Evolutionary conservation across 2,329 filamentous ascomycete species (phyloP).

Genomic region (Incumbomyces lentus): DNA sequence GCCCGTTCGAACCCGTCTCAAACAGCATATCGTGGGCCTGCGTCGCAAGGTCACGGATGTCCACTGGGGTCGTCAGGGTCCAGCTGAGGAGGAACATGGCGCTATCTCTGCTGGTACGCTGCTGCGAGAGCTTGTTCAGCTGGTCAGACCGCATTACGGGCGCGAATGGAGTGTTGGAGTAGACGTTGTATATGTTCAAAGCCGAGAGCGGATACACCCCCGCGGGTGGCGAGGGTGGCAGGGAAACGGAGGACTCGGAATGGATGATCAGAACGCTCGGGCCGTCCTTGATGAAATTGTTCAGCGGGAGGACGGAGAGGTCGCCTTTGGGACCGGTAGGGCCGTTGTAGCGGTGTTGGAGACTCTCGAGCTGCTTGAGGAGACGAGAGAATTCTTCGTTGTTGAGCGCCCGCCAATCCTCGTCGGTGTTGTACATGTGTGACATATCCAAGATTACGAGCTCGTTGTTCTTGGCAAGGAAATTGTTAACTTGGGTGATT

Average conservation of each 20-base stretch:
- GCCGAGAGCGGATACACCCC: slow-evolving; percentile 27
- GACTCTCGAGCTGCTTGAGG: slow-evolving; percentile 27
- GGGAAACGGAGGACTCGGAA: slow-evolving; percentile 22
- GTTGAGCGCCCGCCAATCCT: slow-evolving; percentile 29
- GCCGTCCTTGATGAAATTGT: slow-evolving; percentile 28
- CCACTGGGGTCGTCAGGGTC: slow-evolving; percentile 12
- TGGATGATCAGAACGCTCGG: slow-evolving; percentile 28
- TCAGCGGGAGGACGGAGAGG: slow-evolving; percentile 25
- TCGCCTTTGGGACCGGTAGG: slow-evolving; percentile 21
- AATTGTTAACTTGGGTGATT: slow-evolving; percentile 33
- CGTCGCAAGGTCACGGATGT: neutral
- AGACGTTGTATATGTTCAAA: slow-evolving; percentile 27
- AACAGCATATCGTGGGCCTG: slow-evolving; percentile 1
- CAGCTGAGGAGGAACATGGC: slow-evolving; percentile 14
- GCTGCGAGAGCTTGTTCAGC: slow-evolving; percentile 24
- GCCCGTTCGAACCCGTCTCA: slow-evolving; percentile 2
- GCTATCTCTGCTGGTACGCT: slow-evolving; percentile 7
- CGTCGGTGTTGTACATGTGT: slow-evolving; percentile 35
- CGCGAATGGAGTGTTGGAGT: slow-evolving; percentile 25
- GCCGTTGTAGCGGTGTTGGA: slow-evolving; percentile 32
- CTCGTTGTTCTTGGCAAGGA: slow-evolving; percentile 36
- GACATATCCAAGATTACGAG: slow-evolving; percentile 39
- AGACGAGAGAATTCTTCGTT: slow-evolving; percentile 33
- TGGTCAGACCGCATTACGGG: slow-evolving; percentile 28
- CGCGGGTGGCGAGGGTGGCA: slow-evolving; percentile 19